A percentile compares a stretch with the other conserved stretches of the same genome.
These are phyloP conservation scores for Juncus inflexus DNA, from an alignment of 176 grass and related monocot genomes.

Conservation along the genomic window DNA sequence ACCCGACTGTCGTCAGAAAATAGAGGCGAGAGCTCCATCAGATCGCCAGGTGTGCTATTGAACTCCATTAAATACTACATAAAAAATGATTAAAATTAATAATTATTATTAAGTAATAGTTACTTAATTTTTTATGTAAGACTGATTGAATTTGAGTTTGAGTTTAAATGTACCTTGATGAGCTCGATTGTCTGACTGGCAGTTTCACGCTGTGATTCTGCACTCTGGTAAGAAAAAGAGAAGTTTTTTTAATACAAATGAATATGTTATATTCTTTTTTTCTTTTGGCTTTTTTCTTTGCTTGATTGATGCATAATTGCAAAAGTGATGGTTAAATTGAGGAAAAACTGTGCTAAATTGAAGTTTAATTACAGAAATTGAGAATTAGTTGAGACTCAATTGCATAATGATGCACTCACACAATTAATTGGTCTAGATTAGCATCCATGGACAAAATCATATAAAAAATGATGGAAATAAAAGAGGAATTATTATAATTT, in stretches of 20 bases:
- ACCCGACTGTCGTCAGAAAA: slow-evolving; percentile 98
- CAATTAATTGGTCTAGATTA: too few species aligned
- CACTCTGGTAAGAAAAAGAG: slow-evolving; percentile 54
- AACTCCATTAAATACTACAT: slow-evolving; percentile 98
- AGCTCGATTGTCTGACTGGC: slow-evolving; percentile 98
- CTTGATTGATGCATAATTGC: background rate
- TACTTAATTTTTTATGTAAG: background rate
- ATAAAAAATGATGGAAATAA: too few species aligned
- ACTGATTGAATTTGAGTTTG: slow-evolving; percentile 1
- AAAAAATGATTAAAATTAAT: slow-evolving; percentile 1
- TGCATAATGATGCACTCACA: background rate
- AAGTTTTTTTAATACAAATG: slow-evolving; percentile 1
- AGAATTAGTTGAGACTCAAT: too few species aligned
- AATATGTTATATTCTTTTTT: background rate
- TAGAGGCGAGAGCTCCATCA: slow-evolving; percentile 97
- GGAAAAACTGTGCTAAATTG: background rate
- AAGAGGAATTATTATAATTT: background rate
- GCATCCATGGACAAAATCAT: too few species aligned
- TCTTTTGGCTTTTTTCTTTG: background rate
- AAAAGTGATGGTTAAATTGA: background rate
- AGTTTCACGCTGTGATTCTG: slow-evolving; percentile 98
- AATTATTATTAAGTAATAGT: too few species aligned
- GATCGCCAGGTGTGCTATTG: slow-evolving; percentile 98
- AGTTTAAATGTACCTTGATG: slow-evolving; percentile 60
- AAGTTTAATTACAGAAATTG: too few species aligned